These are phyloP conservation scores for Penicillium ucsense DNA, from an alignment of 495 filamentous ascomycete species.

Conservation along the genomic window DNA sequence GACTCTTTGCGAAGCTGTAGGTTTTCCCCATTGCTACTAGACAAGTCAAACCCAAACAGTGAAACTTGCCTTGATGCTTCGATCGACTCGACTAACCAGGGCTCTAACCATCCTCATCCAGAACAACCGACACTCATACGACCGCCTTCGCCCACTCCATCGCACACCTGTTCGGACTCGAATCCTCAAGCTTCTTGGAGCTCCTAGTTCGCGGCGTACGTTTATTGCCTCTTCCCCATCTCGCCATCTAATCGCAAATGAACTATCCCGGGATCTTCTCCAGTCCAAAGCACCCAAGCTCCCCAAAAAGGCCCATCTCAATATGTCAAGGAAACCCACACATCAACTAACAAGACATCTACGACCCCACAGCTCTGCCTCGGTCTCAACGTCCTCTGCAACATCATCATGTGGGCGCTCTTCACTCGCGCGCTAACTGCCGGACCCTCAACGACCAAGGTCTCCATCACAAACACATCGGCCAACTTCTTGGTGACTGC, in stretches of 20 bases:
- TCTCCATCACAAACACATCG: constrained; percentile 86
- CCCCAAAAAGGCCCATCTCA: background rate
- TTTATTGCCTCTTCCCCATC: constrained; percentile 9
- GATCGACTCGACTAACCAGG: too few species aligned
- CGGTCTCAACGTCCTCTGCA: constrained; percentile 78
- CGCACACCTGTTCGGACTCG: constrained; percentile 46
- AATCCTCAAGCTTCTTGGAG: constrained; percentile 49
- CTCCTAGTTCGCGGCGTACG: constrained; percentile 60
- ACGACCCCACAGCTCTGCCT: constrained; percentile 59
- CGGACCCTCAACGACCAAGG: constrained; percentile 76
- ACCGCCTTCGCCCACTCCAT: constrained; percentile 55
- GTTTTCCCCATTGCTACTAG: constrained; percentile 9
- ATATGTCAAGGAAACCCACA: background rate
- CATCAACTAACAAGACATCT: constrained; percentile 2
- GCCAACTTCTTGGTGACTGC: constrained; percentile 90
- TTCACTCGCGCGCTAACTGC: constrained; percentile 73
- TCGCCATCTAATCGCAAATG: too few species aligned
- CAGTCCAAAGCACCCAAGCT: background rate
- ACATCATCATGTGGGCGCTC: constrained; percentile 89
- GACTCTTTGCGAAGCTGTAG: constrained; percentile 92
- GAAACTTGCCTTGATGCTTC: too few species aligned
- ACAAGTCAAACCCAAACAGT: too few species aligned
- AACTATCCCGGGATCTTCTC: background rate
- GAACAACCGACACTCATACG: constrained; percentile 80
- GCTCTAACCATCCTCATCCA: constrained; percentile 14